These are phyloP conservation scores for Colletotrichum gigasporum DNA, from an alignment of 2,329 filamentous ascomycete species.

Conservation along the genomic window DNA sequence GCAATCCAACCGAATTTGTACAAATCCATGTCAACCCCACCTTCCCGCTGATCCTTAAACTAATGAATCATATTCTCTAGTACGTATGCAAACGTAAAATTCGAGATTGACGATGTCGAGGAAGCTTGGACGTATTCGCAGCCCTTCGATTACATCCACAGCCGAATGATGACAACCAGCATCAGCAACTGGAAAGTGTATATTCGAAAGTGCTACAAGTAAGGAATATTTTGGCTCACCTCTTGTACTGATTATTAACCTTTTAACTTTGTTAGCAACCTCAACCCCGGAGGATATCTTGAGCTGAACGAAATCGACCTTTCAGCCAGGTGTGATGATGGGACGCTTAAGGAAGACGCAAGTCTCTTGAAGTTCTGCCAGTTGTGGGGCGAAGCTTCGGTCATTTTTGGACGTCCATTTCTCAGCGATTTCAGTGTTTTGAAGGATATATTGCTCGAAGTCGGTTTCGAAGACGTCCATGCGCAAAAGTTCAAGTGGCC, in stretches of 20 bases:
- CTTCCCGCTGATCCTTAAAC: too few species aligned
- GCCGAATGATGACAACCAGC: constrained; percentile 46
- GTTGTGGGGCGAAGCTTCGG: constrained; percentile 41
- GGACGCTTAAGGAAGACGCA: constrained; percentile 39
- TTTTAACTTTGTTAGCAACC: constrained; percentile 31
- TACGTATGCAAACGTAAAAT: constrained; percentile 58
- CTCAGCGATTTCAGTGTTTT: constrained; percentile 39
- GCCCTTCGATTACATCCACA: constrained; percentile 52
- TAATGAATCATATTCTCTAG: constrained; percentile 34
- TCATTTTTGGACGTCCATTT: constrained; percentile 38
- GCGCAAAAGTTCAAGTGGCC: constrained; percentile 60
- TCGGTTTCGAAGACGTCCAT: constrained; percentile 62
- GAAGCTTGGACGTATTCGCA: constrained; percentile 47
- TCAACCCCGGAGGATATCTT: constrained; percentile 54
- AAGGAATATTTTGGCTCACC: background rate
- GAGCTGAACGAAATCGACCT: constrained; percentile 54
- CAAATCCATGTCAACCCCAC: background rate
- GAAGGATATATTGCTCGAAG: constrained; percentile 53
- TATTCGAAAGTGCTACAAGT: constrained; percentile 45
- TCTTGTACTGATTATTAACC: background rate
- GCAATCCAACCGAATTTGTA: constrained; percentile 50
- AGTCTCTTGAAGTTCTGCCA: constrained; percentile 42
- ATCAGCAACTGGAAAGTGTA: constrained; percentile 45
- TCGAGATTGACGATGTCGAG: constrained; percentile 54
- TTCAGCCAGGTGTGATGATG: constrained; percentile 51